Conservation (phyloP, 2,329 filamentous ascomycete species). For the Cercospora janseana region DNA sequence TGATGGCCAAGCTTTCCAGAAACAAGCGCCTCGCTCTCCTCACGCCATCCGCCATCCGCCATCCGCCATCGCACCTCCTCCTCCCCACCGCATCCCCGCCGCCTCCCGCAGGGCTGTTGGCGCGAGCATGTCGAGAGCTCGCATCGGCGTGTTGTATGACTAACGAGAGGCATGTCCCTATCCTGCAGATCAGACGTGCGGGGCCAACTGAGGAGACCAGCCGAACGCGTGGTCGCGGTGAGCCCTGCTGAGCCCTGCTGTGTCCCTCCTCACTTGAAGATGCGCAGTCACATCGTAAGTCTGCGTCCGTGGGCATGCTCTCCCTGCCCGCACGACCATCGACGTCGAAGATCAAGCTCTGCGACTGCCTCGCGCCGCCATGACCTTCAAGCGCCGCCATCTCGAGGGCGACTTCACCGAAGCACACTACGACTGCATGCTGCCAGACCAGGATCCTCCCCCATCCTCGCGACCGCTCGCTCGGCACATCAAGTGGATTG, state of each 20-base stretch:
- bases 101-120: too few species aligned
- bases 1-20: conserved; percentile 7
- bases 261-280: background rate
- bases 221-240: too few species aligned
- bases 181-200: too few species aligned
- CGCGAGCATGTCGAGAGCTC: too few species aligned
- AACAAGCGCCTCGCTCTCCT: too few species aligned
- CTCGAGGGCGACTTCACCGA: conserved; percentile 7
- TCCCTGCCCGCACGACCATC: background rate
- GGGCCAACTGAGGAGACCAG: too few species aligned
- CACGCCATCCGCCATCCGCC: too few species aligned
- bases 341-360: background rate
- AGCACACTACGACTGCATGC: background rate
- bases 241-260: background rate
- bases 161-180: too few species aligned
- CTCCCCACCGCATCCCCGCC: too few species aligned
- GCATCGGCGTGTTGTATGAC: too few species aligned
- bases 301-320: background rate
- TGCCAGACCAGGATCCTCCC: background rate
- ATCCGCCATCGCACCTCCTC: too few species aligned
- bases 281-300: background rate
- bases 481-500: background rate
- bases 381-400: conserved; percentile 12
- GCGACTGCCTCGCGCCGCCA: background rate
- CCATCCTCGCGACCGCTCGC: background rate